Conservation (phyloP, 345 rosid species). For the Corchorus capsularis region DNA sequence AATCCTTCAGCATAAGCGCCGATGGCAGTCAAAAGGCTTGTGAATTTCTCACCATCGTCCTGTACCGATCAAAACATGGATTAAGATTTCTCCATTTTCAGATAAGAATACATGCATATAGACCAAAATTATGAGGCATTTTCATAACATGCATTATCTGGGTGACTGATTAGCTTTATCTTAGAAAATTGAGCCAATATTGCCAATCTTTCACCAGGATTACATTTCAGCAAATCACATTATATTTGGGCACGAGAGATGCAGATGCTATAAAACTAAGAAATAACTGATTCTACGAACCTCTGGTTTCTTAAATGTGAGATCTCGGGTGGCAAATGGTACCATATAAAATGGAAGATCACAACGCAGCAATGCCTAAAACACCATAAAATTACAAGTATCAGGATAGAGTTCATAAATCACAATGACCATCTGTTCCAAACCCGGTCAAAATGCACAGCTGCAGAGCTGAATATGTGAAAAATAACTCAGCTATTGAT, state of each 20-base stretch:
- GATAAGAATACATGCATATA: background rate
- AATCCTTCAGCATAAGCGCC: constrained; percentile 91
- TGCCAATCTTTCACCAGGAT: background rate
- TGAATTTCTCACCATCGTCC: constrained; percentile 88
- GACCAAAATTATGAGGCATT: background rate
- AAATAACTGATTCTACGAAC: constrained; percentile 41
- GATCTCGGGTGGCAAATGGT: constrained; percentile 72
- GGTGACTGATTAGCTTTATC: background rate
- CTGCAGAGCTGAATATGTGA: background rate
- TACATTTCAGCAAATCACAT: background rate
- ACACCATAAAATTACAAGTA: background rate
- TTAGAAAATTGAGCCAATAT: background rate
- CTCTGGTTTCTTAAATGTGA: constrained; percentile 76
- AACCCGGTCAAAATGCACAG: background rate
- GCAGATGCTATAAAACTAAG: background rate
- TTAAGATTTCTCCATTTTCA: background rate
- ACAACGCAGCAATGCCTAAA: constrained; percentile 77
- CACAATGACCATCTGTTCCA: background rate
- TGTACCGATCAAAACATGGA: constrained; percentile 32
- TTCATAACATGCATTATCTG: background rate
- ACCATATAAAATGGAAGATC: constrained; percentile 91
- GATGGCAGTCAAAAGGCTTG: constrained; percentile 71
- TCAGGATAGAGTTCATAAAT: background rate
- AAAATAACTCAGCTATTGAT: background rate
- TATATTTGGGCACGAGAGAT: background rate